Evolutionary conservation across 495 filamentous ascomycete genomes (phyloP).

Genomic region (Talaromyces proteolyticus): DNA sequence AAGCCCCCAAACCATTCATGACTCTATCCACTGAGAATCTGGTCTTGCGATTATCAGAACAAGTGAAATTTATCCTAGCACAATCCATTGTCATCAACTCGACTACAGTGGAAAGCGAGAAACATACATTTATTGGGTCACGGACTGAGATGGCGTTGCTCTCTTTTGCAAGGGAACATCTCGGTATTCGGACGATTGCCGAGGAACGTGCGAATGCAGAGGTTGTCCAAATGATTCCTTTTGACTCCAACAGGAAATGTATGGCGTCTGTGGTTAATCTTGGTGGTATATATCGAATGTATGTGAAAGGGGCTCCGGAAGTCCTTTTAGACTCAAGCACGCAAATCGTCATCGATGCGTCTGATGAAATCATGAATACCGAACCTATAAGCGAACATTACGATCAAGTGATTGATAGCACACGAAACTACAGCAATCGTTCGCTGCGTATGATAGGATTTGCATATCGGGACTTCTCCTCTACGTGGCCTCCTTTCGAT

Average conservation of each 20-base stretch:
- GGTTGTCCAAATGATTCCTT: slow-evolving; percentile 64
- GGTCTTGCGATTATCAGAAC: neutral
- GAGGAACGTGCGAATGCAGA: slow-evolving; percentile 58
- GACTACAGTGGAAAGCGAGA: slow-evolving; percentile 70
- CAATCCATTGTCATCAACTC: slow-evolving; percentile 71
- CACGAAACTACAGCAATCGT: slow-evolving; percentile 62
- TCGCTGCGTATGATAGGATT: slow-evolving; percentile 77
- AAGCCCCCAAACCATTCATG: neutral
- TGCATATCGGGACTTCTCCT: slow-evolving; percentile 70
- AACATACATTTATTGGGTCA: slow-evolving; percentile 64
- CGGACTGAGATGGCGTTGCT: slow-evolving; percentile 75
- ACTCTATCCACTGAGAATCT: neutral
- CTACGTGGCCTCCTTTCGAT: slow-evolving; percentile 64
- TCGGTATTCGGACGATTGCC: slow-evolving; percentile 59
- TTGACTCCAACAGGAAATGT: slow-evolving; percentile 71
- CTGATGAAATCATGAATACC: slow-evolving; percentile 37
- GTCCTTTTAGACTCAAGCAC: slow-evolving; percentile 64
- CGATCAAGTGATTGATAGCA: slow-evolving; percentile 50
- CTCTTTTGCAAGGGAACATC: slow-evolving; percentile 56
- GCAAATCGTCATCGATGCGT: slow-evolving; percentile 55
- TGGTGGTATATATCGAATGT: slow-evolving; percentile 53
- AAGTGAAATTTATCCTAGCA: slow-evolving; percentile 31
- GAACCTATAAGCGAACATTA: slow-evolving; percentile 43
- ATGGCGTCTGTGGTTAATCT: slow-evolving; percentile 64
- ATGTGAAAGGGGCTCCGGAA: slow-evolving; percentile 72